Conservation (phyloP, 2,329 filamentous ascomycete species). For the Paraconiothyrium sp. region DNA sequence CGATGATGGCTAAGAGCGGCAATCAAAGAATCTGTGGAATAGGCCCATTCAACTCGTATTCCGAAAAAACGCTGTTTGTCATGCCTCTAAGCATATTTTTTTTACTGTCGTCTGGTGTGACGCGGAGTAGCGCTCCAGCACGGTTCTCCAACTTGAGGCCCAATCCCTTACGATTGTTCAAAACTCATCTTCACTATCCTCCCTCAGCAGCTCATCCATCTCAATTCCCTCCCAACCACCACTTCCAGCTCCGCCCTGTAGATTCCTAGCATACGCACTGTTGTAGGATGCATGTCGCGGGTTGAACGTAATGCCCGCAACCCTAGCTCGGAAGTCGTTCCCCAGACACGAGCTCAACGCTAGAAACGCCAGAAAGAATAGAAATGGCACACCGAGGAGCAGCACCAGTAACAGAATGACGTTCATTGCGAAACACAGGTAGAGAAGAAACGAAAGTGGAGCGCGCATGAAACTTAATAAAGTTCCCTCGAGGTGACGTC, state of each 20-base stretch:
- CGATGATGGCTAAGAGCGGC: background rate
- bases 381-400: slow-evolving; percentile 47
- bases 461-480: slow-evolving; percentile 26
- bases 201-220: slow-evolving; percentile 67
- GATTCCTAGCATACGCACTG: slow-evolving; percentile 64
- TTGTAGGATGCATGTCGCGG: slow-evolving; percentile 61
- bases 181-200: slow-evolving; percentile 45
- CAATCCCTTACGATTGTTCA: background rate
- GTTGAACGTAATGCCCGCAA: slow-evolving; percentile 54
- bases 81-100: background rate
- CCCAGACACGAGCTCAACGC: slow-evolving; percentile 66
- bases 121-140: no score
- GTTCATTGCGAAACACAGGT: slow-evolving; percentile 39
- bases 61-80: background rate
- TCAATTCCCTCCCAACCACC: slow-evolving; percentile 70
- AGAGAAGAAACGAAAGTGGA: slow-evolving; percentile 21
- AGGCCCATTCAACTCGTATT: background rate
- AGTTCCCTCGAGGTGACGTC: slow-evolving; percentile 16
- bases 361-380: slow-evolving; percentile 58
- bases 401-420: slow-evolving; percentile 43
- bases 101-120: background rate
- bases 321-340: slow-evolving; percentile 58
- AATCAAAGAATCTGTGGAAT: background rate
- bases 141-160: background rate
- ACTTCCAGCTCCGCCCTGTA: slow-evolving; percentile 62